Base-by-base conservation (phyloP, 371 early-diverging fungal species). In the Zopfochytrium polystomum region DNA sequence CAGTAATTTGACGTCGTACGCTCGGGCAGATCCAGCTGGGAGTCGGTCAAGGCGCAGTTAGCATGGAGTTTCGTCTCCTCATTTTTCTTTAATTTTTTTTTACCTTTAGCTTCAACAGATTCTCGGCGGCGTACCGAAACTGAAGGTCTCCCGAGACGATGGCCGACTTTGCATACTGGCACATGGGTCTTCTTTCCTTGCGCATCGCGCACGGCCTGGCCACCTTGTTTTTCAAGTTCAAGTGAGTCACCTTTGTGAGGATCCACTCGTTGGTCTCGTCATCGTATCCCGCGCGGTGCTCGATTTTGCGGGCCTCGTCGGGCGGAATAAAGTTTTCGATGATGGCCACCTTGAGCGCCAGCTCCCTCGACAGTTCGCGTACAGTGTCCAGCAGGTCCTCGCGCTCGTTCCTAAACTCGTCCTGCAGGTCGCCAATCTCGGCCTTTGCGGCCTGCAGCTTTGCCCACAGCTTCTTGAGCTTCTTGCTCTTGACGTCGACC, bases 361-460 rank as follows among this genome's bases (percentile, higher is more conserved):
- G 63, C 49, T 83, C 83, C 35, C 75, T 55, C 0, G 81, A 74
- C 3, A 83, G 64, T 27, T 76, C 81, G 9, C 83, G 66, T 20
- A 83, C 76, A 0, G 83, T 80, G 32, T 80, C 80, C 2, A 80
- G 59, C 33, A 83, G 54, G 20, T 77, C 76, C 60, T 83, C 83
- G 11, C 79, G 72, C 67, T 81, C 80, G 42, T 74, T 65, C 51
- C 79, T 74, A 50, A 74, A 77, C 61, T 83, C 83, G n/a, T 71
- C 79, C 58, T 75, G 72, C 27, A 81, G 66, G 62, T 83, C 83
- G 47, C 73, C 74, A 34, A 81, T 66, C 60, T 83, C 83, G 1
- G 73, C 67, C 77, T 83, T 60, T 52, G 70, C 45, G 31, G 62
- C 74, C 61, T 74, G 50, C 70, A 66, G 67, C 55, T 72, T 66